Conservation (phyloP, 169 alveolate genomes). For the Cryptosporidium andersoni region DNA sequence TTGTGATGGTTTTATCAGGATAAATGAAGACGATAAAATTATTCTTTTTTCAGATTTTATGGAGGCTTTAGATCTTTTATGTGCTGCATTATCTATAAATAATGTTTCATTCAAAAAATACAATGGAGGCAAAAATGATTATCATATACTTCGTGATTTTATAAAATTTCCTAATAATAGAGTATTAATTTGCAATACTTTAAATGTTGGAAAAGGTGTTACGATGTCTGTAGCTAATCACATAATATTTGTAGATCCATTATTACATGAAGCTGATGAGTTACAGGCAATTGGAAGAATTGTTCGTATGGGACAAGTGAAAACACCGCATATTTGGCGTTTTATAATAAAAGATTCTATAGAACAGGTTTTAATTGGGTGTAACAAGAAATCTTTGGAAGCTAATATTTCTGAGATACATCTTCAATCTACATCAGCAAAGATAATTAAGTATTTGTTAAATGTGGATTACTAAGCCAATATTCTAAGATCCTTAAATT, state of each 20-base stretch:
- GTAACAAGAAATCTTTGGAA: too few species aligned
- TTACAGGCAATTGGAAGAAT: slow-evolving; percentile 78
- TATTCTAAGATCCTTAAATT: too few species aligned
- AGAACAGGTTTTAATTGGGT: slow-evolving; percentile 11
- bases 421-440: too few species aligned
- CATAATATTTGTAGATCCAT: slow-evolving; percentile 73
- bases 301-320: slow-evolving; percentile 75
- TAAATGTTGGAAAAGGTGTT: slow-evolving; percentile 76
- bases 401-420: too few species aligned
- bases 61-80: slow-evolving; percentile 36
- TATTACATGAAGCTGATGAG: slow-evolving; percentile 73
- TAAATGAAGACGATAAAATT: slow-evolving; percentile 33
- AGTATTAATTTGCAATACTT: slow-evolving; percentile 33
- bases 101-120: slow-evolving; percentile 22
- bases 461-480: too few species aligned
- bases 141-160: slow-evolving; percentile 31
- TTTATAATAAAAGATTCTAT: slow-evolving; percentile 29
- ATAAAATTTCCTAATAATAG: background rate
- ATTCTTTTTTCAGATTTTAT: slow-evolving; percentile 46
- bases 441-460: too few species aligned
- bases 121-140: slow-evolving; percentile 34
- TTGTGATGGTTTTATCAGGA: background rate
- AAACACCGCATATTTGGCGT: slow-evolving; percentile 75
- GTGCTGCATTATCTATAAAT: slow-evolving; percentile 22
- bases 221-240: slow-evolving; percentile 76